phyloP scores from a whole-genome alignment of 1,139 yeast genomes.

The Lodderomyces beijingensis region DNA sequence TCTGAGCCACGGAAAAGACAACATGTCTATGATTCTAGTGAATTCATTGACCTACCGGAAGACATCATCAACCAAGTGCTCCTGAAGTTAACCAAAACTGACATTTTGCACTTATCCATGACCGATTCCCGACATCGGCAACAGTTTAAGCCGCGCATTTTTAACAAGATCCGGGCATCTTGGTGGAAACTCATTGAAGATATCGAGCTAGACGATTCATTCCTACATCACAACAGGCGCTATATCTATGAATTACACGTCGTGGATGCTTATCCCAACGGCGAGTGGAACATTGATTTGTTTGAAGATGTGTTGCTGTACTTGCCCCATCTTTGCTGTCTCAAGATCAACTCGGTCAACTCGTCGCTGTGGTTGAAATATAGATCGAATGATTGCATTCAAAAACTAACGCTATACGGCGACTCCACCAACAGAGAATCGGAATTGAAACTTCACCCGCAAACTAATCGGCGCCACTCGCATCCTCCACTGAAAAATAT shows the following conservation, averaged over 20 bases:
- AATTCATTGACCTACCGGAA: constrained; percentile 18
- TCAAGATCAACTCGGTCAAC: constrained; percentile 30
- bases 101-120: constrained; percentile 22
- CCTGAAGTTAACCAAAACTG: constrained; percentile 15
- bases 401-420: constrained; percentile 23
- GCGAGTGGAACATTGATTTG: constrained; percentile 40
- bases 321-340: constrained; percentile 20
- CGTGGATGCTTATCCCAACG: constrained; percentile 32
- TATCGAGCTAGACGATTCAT: constrained; percentile 2
- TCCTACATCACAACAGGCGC: constrained; percentile 10
- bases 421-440: constrained; percentile 19
- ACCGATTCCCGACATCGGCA: constrained; percentile 18
- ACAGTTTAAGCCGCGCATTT: constrained; percentile 19
- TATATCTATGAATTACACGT: constrained; percentile 23
- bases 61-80: constrained; percentile 26
- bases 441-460: constrained; percentile 16
- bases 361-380: constrained; percentile 44
- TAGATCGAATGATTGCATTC: constrained; percentile 18
- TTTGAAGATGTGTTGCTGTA: constrained; percentile 18
- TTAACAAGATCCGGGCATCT: constrained; percentile 22
- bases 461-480: constrained; percentile 11
- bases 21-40: no score
- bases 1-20: no score
- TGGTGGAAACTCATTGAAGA: constrained; percentile 28
- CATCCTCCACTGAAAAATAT: constrained; percentile 15